A percentile compares a stretch with the other conserved stretches of the same genome.
phyloP scores from a whole-genome alignment of 345 rosid species.

The Eucalyptus microcorys region DNA sequence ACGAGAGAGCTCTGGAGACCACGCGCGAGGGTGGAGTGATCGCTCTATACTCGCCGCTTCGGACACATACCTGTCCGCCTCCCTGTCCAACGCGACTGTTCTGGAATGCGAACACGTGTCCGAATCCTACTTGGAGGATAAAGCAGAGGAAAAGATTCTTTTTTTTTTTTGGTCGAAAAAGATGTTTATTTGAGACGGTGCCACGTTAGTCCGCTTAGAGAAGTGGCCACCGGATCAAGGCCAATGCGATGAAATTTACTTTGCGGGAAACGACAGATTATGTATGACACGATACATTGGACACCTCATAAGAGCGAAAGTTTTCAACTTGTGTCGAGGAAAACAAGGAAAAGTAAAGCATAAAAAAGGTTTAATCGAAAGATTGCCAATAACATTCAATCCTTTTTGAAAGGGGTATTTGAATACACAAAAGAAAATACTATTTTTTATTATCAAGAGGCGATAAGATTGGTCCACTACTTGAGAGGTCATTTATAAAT shows the following conservation, averaged over 20 bases:
- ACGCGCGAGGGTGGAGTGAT: not conserved
- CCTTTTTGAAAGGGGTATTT: not conserved
- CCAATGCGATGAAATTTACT: not conserved
- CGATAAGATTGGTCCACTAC: not conserved
- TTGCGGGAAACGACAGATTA: not conserved
- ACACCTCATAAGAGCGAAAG: not conserved
- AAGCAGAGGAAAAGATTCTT: not conserved
- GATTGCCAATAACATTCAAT: not conserved
- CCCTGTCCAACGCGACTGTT: not conserved
- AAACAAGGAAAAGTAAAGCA: not conserved
- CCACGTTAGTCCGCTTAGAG: not conserved
- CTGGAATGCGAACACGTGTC: not conserved
- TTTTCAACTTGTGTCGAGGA: not conserved
- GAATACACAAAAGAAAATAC: not conserved
- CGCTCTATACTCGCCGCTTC: not conserved
- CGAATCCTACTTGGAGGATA: not conserved
- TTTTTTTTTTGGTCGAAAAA: not conserved
- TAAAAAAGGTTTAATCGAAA: not conserved
- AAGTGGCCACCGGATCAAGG: not conserved
- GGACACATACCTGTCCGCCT: not conserved
- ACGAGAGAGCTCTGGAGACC: not conserved
- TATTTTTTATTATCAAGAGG: not conserved
- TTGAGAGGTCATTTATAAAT: not conserved
- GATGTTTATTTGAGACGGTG: not conserved
- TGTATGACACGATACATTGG: not conserved